These are phyloP conservation scores for Eremothecium gossypii DNA, from an alignment of 1,139 yeast species.

Conservation along the genomic window DNA sequence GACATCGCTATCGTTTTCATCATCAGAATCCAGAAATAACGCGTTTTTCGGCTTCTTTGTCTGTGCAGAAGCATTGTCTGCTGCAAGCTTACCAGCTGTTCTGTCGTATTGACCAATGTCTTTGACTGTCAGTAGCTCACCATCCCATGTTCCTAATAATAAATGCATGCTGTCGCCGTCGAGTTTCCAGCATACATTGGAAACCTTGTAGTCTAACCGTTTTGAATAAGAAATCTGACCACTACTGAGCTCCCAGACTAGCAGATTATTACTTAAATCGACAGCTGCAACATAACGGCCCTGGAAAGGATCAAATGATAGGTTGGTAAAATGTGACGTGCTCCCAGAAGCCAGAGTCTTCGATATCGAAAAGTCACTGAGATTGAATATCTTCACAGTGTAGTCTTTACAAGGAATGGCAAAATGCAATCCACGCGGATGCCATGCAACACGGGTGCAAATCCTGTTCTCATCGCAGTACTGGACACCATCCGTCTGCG, in stretches of 20 bases:
- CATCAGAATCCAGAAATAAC: conserved; percentile 14
- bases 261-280: conserved; percentile 39
- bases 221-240: conserved; percentile 27
- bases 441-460: conserved; percentile 45
- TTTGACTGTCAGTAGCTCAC: conserved; percentile 38
- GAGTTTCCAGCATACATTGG: conserved; percentile 30
- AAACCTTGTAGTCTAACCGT: conserved; percentile 20
- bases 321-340: conserved; percentile 37
- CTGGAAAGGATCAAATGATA: conserved; percentile 48
- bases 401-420: conserved; percentile 45
- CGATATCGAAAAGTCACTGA: conserved; percentile 20
- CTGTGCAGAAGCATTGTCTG: not conserved
- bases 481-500: conserved; percentile 28
- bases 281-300: conserved; percentile 50
- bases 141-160: conserved; percentile 44
- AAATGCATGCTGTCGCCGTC: conserved; percentile 23
- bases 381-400: conserved; percentile 23
- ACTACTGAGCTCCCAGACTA: conserved; percentile 44
- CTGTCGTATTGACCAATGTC: conserved; percentile 25
- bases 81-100: not conserved
- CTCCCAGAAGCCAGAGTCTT: conserved; percentile 23
- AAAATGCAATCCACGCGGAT: conserved; percentile 52
- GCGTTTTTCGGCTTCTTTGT: conserved; percentile 1
- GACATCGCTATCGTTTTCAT: conserved; percentile 12
- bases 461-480: conserved; percentile 30